Base-by-base conservation (phyloP, 345 rosid species). In the Nephelium lappaceum region DNA sequence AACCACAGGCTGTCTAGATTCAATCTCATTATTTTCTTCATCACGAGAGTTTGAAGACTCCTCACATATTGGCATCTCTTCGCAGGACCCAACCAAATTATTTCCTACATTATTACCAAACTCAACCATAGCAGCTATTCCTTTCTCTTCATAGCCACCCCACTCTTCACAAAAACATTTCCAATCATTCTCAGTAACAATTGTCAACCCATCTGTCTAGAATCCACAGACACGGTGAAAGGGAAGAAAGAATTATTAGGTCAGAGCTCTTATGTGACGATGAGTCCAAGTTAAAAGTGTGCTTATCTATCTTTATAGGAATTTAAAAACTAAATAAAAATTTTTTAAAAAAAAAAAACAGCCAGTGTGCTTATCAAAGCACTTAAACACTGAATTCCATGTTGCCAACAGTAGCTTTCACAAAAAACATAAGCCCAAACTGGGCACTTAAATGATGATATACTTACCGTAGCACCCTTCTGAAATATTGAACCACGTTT, bases 81-180 rank as follows among this genome's bases (percentile, higher is more conserved):
- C 86, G 58, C 77, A 73, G 72, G 85, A 74, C 27, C 79, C 86
- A 81, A 55, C 82, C 79, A 72, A 43, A 78, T 75, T 81, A 58
- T 74, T 80, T 68, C 75, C 79, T 12, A 63, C 68, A 55, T 73
- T 76, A 78, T 81, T 83, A 78, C 80, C 81, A 12, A 72, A 76
- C 85, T 92, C 95, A 85, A 96, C 77, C 41, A 83, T 72, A 81
- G 94, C 97, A 68, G 89, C 90, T 83, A 96, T 83, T 76, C 97
- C 95, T 65, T 85, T 85, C 81, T 86, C 89, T 89, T 88, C 81
- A 38, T 81, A 68, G 80, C 97, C 91, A 62, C 94, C 94, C 99
- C 99, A 96, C 79, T 94, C 99, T 79, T 94, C 92, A 84, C 99
- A 96, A 85, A 96, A 96, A 84, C 83, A 81, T 83, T 83, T 89